Percentiles rank a stretch among this genome's conserved stretches.
Evolutionary conservation across 805 yeast genomes (phyloP).

Genomic region (Hanseniaspora vineae): DNA sequence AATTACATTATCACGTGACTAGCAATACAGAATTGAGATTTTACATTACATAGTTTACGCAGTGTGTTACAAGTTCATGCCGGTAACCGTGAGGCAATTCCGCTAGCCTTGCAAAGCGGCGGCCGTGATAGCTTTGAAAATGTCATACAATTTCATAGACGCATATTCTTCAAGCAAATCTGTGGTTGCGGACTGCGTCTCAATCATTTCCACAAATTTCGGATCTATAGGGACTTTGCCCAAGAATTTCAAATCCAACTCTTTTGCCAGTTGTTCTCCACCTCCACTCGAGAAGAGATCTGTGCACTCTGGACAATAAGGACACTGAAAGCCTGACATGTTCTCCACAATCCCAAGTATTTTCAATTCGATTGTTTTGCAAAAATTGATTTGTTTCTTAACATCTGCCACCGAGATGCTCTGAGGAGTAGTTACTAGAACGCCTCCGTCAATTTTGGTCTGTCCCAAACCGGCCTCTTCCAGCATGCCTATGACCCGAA

Average conservation of each 20-base stretch:
- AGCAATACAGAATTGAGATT: no score
- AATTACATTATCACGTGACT: no score
- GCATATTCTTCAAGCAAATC: conserved; percentile 27
- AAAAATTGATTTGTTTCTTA: conserved; percentile 83
- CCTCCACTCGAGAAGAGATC: conserved; percentile 92
- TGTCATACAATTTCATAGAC: conserved; percentile 20
- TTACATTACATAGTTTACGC: no score
- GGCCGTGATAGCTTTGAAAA: conserved; percentile 35
- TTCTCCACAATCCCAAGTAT: conserved; percentile 86
- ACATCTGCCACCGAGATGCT: conserved; percentile 89
- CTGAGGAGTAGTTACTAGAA: conserved; percentile 94
- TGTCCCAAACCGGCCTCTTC: conserved; percentile 3
- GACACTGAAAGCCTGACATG: conserved; percentile 95
- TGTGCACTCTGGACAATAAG: conserved; percentile 84
- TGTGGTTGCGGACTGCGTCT: conserved; percentile 25
- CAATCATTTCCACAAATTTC: conserved; percentile 76
- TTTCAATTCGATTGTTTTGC: conserved; percentile 68
- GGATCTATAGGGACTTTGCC: conserved; percentile 95
- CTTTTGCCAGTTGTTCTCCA: conserved; percentile 58
- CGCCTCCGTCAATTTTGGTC: conserved; percentile 77
- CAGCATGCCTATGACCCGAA: conserved; percentile 27
- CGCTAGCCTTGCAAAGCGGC: not conserved
- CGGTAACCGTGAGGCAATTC: no score
- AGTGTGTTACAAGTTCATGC: no score
- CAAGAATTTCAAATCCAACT: conserved; percentile 49